Base-by-base conservation (phyloP, 148 eudicot genomes). In the Chenopodium formosanum region DNA sequence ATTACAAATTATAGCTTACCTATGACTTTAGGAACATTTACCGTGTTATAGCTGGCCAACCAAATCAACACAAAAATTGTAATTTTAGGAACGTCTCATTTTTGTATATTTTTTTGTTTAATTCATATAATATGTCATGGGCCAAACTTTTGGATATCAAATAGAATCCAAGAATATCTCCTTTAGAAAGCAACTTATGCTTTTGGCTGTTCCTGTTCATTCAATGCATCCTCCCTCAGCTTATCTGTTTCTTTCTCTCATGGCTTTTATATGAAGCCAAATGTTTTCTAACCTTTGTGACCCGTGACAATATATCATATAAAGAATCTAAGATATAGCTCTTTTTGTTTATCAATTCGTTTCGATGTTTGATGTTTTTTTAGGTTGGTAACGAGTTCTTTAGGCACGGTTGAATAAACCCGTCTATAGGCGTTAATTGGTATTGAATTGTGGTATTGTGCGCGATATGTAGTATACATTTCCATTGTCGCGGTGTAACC, bases 171-270 rank as follows among this genome's bases (percentile, higher is more conserved):
- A 84, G 77, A 70, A 66, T 63, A 73, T 80, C 67, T 48, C 71
- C 13, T 32, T 44, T 64, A 63, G 82, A 83, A 86, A 78, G 81
- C 81, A 86, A 64, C 79, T 81, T 75, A 44, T 79, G 79, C 78
- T 25, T 76, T 77, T 71, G 71, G 76, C 48, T 84, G 37, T 74
- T 74, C 69, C 29, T 81, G 77, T 85, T 80, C 88, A 83, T 86
- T 86, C 67, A 83, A 86, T 86, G 88, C 86, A 58, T 47, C n/a
- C 72, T 48, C 23, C 50, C 17, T 76, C 64, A 44, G 7, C 74
- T 44, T 76, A 77, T 84, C 86, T 81, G 47, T 72, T 84, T 71
- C 62, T 81, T 69, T 66, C 53, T 77, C 31, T 63, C 67, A 65
- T 82, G 73, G 70, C 79, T 68, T 74, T 81, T 71, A 46, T 77